These are phyloP conservation scores for Mayamaea pseudoterrestris DNA, from an alignment of 108 stramenopile species.

Conservation along the genomic window DNA sequence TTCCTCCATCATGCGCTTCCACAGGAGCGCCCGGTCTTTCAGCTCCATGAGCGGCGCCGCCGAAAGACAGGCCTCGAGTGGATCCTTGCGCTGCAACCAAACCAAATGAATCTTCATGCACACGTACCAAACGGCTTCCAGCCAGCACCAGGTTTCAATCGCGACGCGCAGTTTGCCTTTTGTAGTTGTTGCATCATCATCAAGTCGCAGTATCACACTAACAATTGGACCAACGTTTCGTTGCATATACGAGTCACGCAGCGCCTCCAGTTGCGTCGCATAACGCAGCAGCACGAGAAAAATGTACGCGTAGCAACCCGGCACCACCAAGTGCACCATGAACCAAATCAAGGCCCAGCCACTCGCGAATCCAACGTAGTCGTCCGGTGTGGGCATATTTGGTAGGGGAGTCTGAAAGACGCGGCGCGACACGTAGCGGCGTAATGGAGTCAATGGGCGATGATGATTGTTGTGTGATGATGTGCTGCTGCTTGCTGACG, in stretches of 20 bases:
- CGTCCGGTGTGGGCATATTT: not conserved
- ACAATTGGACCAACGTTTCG: constrained; percentile 39
- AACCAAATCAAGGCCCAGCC: constrained; percentile 51
- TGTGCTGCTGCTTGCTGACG: too few relatives aligned
- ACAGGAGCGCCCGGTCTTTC: constrained; percentile 43
- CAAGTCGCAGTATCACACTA: constrained; percentile 36
- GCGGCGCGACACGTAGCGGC: too few relatives aligned
- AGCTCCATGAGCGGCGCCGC: constrained; percentile 63
- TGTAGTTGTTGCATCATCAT: constrained; percentile 24
- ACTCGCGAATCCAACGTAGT: constrained; percentile 30
- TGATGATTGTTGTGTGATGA: too few relatives aligned
- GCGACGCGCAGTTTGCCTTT: too few relatives aligned
- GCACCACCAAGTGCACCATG: constrained; percentile 43
- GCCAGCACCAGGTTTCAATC: constrained; percentile 65
- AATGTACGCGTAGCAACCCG: constrained; percentile 62
- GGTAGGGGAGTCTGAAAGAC: too few relatives aligned
- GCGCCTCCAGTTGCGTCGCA: constrained; percentile 34
- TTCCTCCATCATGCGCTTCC: constrained; percentile 50
- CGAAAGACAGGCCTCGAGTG: constrained; percentile 55
- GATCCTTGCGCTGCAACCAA: constrained; percentile 61
- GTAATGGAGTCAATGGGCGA: too few relatives aligned
- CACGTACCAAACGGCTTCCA: constrained; percentile 75
- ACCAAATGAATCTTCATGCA: constrained; percentile 38
- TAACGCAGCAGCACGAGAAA: constrained; percentile 54
- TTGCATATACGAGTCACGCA: constrained; percentile 39